Conservation (phyloP, 768 basidiomycete genomes). For the Hypholoma sublateritium region DNA sequence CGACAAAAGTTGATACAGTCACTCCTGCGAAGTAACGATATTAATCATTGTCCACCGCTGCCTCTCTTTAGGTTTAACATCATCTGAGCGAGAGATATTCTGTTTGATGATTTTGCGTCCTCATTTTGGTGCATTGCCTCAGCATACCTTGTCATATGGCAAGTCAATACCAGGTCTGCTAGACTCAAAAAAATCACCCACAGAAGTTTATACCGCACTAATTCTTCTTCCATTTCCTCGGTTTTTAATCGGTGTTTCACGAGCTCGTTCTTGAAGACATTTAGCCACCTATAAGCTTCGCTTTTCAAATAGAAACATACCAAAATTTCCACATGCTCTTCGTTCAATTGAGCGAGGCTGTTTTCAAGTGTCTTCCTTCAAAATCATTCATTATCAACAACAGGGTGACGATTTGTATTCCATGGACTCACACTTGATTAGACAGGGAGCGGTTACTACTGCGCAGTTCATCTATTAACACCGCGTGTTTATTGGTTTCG, state of each 20-base stretch:
- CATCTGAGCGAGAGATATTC: slow-evolving; percentile 53
- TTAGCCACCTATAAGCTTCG: not conserved
- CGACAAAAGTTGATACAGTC: not conserved
- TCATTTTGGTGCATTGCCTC: slow-evolving; percentile 80
- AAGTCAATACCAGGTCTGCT: not conserved
- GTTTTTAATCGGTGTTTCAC: slow-evolving; percentile 86
- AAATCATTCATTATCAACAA: slow-evolving; percentile 3
- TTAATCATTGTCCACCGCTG: slow-evolving; percentile 20
- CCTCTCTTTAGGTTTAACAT: slow-evolving; percentile 39
- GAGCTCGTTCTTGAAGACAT: slow-evolving; percentile 70
- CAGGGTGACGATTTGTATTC: not conserved
- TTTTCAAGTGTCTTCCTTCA: slow-evolving; percentile 77
- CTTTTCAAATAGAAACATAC: slow-evolving; percentile 33
- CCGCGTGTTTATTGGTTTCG: slow-evolving; percentile 77
- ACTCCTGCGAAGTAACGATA: not conserved
- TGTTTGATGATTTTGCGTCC: slow-evolving; percentile 66
- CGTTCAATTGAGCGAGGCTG: slow-evolving; percentile 74
- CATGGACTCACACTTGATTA: slow-evolving; percentile 69
- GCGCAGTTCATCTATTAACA: slow-evolving; percentile 81
- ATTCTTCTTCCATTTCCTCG: slow-evolving; percentile 91
- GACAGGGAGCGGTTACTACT: slow-evolving; percentile 76
- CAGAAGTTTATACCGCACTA: slow-evolving; percentile 93
- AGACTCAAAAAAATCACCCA: slow-evolving; percentile 35
- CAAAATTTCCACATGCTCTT: slow-evolving; percentile 78
- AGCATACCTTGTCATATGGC: slow-evolving; percentile 46